Evolutionary conservation across 176 grass and related monocot genomes (phyloP).

Genomic region (Carex scoparia): DNA sequence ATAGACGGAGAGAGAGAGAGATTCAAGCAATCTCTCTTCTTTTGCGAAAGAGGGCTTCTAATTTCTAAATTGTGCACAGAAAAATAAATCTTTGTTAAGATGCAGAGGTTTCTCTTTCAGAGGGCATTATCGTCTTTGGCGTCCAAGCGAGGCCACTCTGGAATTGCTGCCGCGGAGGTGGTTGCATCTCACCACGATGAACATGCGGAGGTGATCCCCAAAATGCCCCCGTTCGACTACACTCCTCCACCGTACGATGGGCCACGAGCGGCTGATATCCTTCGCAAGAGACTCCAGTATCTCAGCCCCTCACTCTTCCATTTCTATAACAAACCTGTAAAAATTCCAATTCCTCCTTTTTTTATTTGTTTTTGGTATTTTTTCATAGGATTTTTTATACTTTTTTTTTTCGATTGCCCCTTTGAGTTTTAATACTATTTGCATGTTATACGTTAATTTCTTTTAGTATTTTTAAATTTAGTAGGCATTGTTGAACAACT

Average conservation of each 20-base stretch:
- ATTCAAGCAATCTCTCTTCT: slow-evolving; percentile 41
- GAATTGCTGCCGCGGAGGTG: slow-evolving; percentile 31
- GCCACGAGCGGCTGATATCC: slow-evolving; percentile 60
- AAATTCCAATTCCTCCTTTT: slow-evolving; percentile 6
- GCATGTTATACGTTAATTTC: not conserved
- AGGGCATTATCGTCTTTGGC: slow-evolving; percentile 42
- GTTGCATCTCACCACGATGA: slow-evolving; percentile 16
- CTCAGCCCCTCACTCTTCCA: slow-evolving; percentile 85
- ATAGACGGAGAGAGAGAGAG: not conserved
- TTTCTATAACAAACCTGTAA: slow-evolving; percentile 80
- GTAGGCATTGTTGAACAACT: not conserved
- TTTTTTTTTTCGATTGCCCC: not conserved
- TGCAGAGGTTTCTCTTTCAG: slow-evolving; percentile 31
- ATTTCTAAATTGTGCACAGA: not conserved
- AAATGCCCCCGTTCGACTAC: slow-evolving; percentile 70
- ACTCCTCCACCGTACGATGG: slow-evolving; percentile 73
- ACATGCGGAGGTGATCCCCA: slow-evolving; percentile 28
- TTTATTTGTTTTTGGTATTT: not conserved
- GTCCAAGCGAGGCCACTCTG: slow-evolving; percentile 30
- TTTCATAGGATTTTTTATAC: not conserved
- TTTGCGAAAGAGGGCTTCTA: not conserved
- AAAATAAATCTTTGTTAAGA: not conserved
- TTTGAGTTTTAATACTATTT: not conserved
- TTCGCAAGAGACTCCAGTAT: slow-evolving; percentile 66
- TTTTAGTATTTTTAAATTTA: not conserved